Conservation (phyloP, 2,329 filamentous ascomycete genomes). For the Ceratocystis smalleyi region DNA sequence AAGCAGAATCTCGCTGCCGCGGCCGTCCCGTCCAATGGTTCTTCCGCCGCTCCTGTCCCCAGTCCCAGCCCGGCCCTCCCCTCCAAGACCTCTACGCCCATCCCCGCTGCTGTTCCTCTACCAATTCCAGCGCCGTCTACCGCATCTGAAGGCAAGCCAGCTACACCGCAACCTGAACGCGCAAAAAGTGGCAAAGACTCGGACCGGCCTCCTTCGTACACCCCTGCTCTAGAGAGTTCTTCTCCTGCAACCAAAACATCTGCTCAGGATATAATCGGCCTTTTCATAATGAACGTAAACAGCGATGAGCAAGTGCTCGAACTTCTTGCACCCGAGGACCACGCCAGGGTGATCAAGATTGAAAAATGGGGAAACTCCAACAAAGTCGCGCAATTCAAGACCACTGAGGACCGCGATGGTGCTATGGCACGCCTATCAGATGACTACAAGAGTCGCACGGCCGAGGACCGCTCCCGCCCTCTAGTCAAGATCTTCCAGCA, state of each 20-base stretch:
- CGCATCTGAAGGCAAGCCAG: conserved; percentile 27
- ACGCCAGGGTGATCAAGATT: conserved; percentile 60
- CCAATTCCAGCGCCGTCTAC: conserved; percentile 28
- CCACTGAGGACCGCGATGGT: conserved; percentile 60
- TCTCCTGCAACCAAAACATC: conserved; percentile 42
- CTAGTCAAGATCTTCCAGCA: conserved; percentile 72
- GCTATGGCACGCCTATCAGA: conserved; percentile 60
- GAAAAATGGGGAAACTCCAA: conserved; percentile 66
- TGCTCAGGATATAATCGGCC: conserved; percentile 56
- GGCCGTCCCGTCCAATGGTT: conserved; percentile 20
- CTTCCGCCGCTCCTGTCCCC: conserved; percentile 17
- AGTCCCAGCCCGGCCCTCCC: conserved; percentile 23
- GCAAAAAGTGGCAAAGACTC: conserved; percentile 34
- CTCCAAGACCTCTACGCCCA: conserved; percentile 22
- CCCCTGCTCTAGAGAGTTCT: conserved; percentile 36
- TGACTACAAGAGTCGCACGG: conserved; percentile 57
- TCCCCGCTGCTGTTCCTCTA: conserved; percentile 20
- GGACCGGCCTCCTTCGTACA: conserved; percentile 36
- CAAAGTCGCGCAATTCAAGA: conserved; percentile 77
- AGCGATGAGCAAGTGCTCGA: conserved; percentile 69
- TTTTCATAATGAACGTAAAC: conserved; percentile 80
- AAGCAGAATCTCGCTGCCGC: conserved; percentile 45
- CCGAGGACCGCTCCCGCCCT: conserved; percentile 61
- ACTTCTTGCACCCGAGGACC: conserved; percentile 71
- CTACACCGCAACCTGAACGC: conserved; percentile 36